Evolutionary conservation across 768 basidiomycete species (phyloP), one percentile per base, ranked within the genome.

Genomic region (Lactarius pseudohatsudake): DNA sequence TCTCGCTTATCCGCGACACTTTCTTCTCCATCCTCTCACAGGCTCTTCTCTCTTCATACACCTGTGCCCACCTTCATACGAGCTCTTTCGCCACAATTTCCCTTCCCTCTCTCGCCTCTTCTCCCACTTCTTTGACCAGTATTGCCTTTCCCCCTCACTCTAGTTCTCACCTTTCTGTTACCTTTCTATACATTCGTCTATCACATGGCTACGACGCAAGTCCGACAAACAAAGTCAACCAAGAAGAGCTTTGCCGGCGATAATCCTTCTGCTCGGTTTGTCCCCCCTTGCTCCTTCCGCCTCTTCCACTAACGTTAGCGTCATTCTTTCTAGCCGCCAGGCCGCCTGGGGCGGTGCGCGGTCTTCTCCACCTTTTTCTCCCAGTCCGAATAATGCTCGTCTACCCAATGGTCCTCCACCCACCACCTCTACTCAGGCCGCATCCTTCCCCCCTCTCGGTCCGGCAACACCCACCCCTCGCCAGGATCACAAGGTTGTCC

Each of bases 291-390:
- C 63, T 57, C 68, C 64, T 69, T 59, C 61, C 71, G 63, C 66
- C 70, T 64, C 45, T 55, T 60, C 30, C 62, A 61, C 28, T 57
- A 43, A 55, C 62, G 13, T 30, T 20, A 34, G 7, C 50, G 30
- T 30, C 28, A 7, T 56, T 45, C 18, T 55, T 26, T 58, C 54
- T 65, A 83, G 79, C 68, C 78, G 79, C 65, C 70, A 77, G 61
- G 76, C 81, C 69, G 88, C 90, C 34, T 92, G 90, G 91, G 77
- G 84, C 71, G 85, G 84, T 62, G 77, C 87, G 61, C 86, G 90
- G 64, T 80, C 86, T 64, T 89, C 90, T 59, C 86, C 89, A 20
- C 88, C 88, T 2, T 91, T 86, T 77, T 87, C 88, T 66, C 83
- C 89, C 2, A 77, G 68, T 62, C 72, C 76, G 66, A 74, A 74